These are phyloP conservation scores for Leishmania turanica DNA, from an alignment of 208 protist species.

Conservation along the genomic window DNA sequence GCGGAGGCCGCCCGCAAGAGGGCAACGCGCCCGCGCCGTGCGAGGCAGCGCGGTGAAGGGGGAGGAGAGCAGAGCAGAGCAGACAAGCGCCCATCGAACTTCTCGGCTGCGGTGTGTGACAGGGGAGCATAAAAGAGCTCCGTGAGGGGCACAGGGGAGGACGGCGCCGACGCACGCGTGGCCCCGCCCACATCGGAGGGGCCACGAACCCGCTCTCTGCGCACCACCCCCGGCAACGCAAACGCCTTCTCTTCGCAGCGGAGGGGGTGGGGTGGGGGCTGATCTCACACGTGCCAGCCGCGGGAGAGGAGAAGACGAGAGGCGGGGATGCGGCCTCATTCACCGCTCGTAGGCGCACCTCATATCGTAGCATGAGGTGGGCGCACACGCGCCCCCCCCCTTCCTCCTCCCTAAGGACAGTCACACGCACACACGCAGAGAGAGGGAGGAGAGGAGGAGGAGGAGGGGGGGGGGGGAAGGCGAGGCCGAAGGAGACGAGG, in stretches of 20 bases:
- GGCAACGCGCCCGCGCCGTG: background rate
- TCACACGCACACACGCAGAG: background rate
- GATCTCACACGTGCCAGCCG: background rate
- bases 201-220: too few relatives aligned
- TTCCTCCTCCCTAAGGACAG: background rate
- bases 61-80: too few relatives aligned
- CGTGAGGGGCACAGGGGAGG: too few relatives aligned
- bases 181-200: background rate
- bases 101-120: background rate
- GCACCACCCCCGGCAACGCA: background rate
- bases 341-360: background rate
- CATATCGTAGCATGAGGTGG: background rate
- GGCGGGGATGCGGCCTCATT: background rate
- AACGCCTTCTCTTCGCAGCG: background rate
- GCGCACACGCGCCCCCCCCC: background rate
- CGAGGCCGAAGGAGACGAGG: background rate
- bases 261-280: too few relatives aligned
- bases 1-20: background rate
- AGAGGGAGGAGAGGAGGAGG: too few relatives aligned
- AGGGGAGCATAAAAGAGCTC: background rate
- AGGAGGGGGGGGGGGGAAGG: background rate
- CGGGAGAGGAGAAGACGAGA: background rate
- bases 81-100: background rate
- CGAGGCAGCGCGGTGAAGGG: background rate
- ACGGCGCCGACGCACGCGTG: background rate